A percentile compares a stretch with the other conserved stretches of the same genome.
These are phyloP conservation scores for Fusarium nelsonii DNA, from an alignment of 2,329 filamentous ascomycete species.

Conservation along the genomic window DNA sequence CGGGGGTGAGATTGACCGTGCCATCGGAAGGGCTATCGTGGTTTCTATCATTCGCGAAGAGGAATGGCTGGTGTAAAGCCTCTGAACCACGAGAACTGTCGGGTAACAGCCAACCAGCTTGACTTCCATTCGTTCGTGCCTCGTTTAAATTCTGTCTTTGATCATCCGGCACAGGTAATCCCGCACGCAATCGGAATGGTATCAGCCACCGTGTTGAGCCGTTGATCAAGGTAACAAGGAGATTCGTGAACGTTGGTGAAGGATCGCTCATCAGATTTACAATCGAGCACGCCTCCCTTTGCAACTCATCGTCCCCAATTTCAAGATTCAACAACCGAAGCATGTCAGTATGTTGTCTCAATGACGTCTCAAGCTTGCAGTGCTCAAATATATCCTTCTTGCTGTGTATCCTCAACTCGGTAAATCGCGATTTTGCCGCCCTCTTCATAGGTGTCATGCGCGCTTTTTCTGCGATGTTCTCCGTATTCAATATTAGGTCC, in stretches of 20 bases:
- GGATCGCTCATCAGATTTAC: slow-evolving; percentile 20
- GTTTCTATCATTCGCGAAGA: too few species aligned
- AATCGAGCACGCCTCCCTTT: slow-evolving; percentile 32
- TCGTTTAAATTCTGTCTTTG: neutral
- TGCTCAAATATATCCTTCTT: slow-evolving; percentile 47
- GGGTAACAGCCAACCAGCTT: neutral
- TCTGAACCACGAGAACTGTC: rapidly evolving
- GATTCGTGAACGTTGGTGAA: slow-evolving; percentile 28
- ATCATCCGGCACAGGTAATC: neutral
- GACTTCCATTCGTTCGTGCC: too few species aligned
- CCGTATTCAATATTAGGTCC: slow-evolving; percentile 42
- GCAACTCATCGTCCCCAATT: slow-evolving; percentile 31
- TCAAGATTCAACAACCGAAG: neutral
- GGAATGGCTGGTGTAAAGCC: neutral
- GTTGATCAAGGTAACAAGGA: slow-evolving; percentile 17
- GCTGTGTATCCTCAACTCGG: slow-evolving; percentile 44
- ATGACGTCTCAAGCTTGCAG: slow-evolving; percentile 45
- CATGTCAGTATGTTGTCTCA: slow-evolving; percentile 29
- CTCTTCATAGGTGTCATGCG: slow-evolving; percentile 45
- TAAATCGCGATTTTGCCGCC: slow-evolving; percentile 36
- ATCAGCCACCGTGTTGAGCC: slow-evolving; percentile 26
- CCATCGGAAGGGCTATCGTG: neutral
- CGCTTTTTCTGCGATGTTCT: slow-evolving; percentile 27
- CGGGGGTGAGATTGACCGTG: rapidly evolving
- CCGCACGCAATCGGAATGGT: slow-evolving; percentile 7